These are phyloP conservation scores for Claviceps sp. DNA, from an alignment of 2,329 filamentous ascomycete genomes.

Conservation along the genomic window DNA sequence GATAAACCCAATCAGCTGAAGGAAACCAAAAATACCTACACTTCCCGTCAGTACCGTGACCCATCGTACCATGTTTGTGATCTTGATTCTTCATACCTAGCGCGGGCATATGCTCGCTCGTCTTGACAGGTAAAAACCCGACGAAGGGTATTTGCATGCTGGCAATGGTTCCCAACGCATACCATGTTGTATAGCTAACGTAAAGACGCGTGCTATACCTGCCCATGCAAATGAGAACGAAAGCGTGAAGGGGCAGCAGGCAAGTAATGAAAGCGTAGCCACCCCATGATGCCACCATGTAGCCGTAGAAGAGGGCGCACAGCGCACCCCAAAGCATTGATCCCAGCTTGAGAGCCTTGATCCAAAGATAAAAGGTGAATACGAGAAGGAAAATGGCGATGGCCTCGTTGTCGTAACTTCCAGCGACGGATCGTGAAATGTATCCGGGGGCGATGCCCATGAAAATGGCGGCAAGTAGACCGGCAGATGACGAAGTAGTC, in stretches of 20 bases:
- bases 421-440: constrained; percentile 93
- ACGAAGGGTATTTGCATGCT: constrained; percentile 99
- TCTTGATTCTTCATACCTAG: constrained; percentile 47
- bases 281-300: constrained; percentile 99
- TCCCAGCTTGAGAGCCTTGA: constrained; percentile 92
- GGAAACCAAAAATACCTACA: constrained; percentile 80
- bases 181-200: constrained; percentile 97
- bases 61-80: neutral
- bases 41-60: constrained; percentile 9
- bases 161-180: constrained; percentile 84
- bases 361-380: constrained; percentile 98
- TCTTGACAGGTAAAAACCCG: constrained; percentile 89
- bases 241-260: constrained; percentile 82
- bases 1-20: constrained; percentile 86
- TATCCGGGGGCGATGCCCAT: constrained; percentile 98
- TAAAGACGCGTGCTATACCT: constrained; percentile 89
- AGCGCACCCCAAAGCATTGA: constrained; percentile 94
- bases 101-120: constrained; percentile 96
- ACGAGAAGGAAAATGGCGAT: constrained; percentile 98
- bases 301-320: constrained; percentile 93
- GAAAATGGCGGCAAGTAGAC: constrained; percentile 84
- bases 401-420: constrained; percentile 98
- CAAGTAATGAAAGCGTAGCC: constrained; percentile 99
- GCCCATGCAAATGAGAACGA: constrained; percentile 93
- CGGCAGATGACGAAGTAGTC: constrained; percentile 87